Base-by-base conservation (phyloP, 2,329 filamentous ascomycete genomes). In the Aureobasidium sp. region DNA sequence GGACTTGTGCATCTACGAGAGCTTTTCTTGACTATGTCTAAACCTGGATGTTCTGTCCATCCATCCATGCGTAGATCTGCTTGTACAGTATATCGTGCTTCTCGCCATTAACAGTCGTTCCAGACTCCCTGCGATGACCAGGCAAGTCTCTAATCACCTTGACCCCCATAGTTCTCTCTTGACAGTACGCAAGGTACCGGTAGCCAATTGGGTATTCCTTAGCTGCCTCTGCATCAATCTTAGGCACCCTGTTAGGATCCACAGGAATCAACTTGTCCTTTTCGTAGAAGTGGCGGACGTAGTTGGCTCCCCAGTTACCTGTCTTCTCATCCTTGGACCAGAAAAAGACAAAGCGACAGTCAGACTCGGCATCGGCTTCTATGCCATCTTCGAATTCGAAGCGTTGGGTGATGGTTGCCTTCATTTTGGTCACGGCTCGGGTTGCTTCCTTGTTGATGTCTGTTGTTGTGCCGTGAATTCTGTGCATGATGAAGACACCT, bases 261-360 rank as follows among this genome's bases (percentile, higher is more conserved):
- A 78, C 76, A 7, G 72, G 73, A 59, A 78, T 72, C 47, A 81
- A 64, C 67, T 81, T 81, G 67, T 81, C 79, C 71, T 81, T 81
- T 68, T 81, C 79, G 63, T 81, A 81, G 74, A 76, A 81, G 65
- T 79, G 78, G 5, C 76, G 67, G 32, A 80, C 78, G 54, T 76
- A 77, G 2, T 71, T 68, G 0, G 78, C 77, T 5, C 73, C 71
- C 78, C 79, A 81, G n/a, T 71, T 65, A 1, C 69, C 69, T 10
- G n/a, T 36, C 16, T 63, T 34, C 4, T 47, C 44, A n/a, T 53
- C 41, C 48, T 67, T 68, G 16, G 50, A 58, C 42, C 60, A 68
- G 63, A 69, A 69, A 55, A 67, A 69, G 42, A 64, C 61, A 47
- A 70, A 70, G 16, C 67, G 67, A 63, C 78, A 80, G 62, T 81